Evolutionary conservation across 1,284 basidiomycete species (phyloP).

Genomic region (Ustilago tritici): DNA sequence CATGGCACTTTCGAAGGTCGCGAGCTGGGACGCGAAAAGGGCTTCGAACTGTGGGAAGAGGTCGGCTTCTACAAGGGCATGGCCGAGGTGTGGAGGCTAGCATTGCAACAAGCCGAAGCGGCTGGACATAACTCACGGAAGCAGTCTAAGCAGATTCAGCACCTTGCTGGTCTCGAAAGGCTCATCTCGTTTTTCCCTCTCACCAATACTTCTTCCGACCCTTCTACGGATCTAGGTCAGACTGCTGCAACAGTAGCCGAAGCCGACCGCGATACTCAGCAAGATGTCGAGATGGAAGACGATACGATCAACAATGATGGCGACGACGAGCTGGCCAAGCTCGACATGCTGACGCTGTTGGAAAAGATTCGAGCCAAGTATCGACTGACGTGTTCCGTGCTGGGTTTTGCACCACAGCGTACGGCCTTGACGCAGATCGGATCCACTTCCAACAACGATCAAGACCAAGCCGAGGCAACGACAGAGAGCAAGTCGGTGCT

Average conservation of each 20-base stretch:
- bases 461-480: neutral
- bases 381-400: conserved; percentile 82
- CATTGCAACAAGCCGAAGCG: conserved; percentile 35
- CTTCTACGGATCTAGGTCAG: conserved; percentile 47
- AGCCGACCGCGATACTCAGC: conserved; percentile 62
- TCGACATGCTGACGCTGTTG: conserved; percentile 82
- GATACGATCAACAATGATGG: conserved; percentile 29
- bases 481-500: conserved; percentile 33
- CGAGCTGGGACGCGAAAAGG: conserved; percentile 88
- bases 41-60: conserved; percentile 96
- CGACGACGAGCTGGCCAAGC: conserved; percentile 57
- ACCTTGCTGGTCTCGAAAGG: conserved; percentile 77
- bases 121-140: conserved; percentile 47
- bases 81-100: conserved; percentile 76
- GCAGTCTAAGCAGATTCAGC: conserved; percentile 72
- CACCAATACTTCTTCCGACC: conserved; percentile 68
- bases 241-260: conserved; percentile 12
- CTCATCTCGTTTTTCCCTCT: conserved; percentile 82
- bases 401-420: conserved; percentile 78
- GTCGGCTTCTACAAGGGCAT: conserved; percentile 91
- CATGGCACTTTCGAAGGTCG: conserved; percentile 93
- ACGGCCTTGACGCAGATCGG: conserved; percentile 19
- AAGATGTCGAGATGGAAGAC: conserved; percentile 41
- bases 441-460: neutral
- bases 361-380: conserved; percentile 88